A percentile compares a stretch with the other conserved stretches of the same genome.
phyloP scores from a whole-genome alignment of 148 eudicot species.

The Linanthus parryae region DNA sequence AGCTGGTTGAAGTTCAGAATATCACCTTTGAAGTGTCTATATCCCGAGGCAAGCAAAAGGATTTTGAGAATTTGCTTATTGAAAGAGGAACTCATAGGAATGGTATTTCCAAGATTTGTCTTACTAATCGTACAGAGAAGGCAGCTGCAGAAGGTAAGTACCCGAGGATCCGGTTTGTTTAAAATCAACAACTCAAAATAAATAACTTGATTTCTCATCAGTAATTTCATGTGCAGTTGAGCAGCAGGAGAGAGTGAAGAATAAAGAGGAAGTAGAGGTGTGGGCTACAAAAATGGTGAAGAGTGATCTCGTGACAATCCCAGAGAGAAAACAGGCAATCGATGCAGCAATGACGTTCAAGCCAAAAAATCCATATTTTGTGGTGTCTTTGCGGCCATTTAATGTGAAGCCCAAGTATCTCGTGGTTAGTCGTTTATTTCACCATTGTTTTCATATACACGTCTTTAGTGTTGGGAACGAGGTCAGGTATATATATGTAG shows the following conservation, averaged over 20 bases:
- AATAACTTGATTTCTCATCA: too few species aligned
- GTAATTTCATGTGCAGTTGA: not conserved
- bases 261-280: constrained; percentile 2
- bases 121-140: too few species aligned
- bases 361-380: constrained; percentile 2
- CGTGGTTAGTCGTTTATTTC: not conserved
- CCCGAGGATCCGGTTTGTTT: too few species aligned
- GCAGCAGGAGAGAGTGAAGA: constrained; percentile 1
- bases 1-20: too few species aligned
- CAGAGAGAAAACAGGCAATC: constrained; percentile 13
- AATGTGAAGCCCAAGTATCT: not conserved
- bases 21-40: too few species aligned
- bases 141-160: not conserved
- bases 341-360: constrained; percentile 2
- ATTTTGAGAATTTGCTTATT: not conserved
- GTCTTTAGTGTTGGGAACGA: too few species aligned
- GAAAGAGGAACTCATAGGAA: not conserved
- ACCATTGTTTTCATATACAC: too few species aligned
- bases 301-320: not conserved
- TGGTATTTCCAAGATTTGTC: too few species aligned
- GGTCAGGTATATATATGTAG: too few species aligned
- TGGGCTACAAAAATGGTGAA: not conserved
- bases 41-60: too few species aligned
- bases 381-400: not conserved
- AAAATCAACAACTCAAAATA: not conserved